Conservation (phyloP, 1,139 yeast species). For the Suhomyces maxii region DNA sequence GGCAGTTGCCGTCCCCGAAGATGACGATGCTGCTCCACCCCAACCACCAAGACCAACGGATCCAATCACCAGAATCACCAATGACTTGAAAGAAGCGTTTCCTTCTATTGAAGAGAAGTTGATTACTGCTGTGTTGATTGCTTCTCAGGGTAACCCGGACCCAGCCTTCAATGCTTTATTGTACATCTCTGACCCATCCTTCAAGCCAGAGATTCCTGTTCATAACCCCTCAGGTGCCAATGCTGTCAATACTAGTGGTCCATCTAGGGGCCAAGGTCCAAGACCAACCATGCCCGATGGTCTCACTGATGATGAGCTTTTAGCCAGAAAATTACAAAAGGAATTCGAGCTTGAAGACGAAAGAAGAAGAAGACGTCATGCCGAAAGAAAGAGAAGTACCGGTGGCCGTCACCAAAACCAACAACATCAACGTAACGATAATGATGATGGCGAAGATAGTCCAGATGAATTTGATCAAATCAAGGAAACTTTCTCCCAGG, state of each 20-base stretch:
- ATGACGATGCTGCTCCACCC: slow-evolving; percentile 44
- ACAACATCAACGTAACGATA: slow-evolving; percentile 19
- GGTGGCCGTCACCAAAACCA: slow-evolving; percentile 18
- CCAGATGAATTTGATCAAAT: slow-evolving; percentile 70
- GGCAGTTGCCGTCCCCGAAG: background rate
- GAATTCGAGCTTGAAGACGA: slow-evolving; percentile 57
- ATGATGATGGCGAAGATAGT: slow-evolving; percentile 48
- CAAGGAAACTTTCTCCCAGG: slow-evolving; percentile 69
- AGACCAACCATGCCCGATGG: slow-evolving; percentile 8
- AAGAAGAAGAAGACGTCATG: slow-evolving; percentile 24
- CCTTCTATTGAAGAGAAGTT: slow-evolving; percentile 71
- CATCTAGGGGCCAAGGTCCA: no score
- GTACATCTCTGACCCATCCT: slow-evolving; percentile 75
- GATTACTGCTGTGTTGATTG: slow-evolving; percentile 78
- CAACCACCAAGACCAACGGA: slow-evolving; percentile 70
- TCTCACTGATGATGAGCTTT: slow-evolving; percentile 72
- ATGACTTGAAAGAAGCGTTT: slow-evolving; percentile 74
- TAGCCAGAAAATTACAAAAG: slow-evolving; percentile 80
- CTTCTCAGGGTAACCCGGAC: slow-evolving; percentile 77
- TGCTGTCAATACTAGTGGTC: no score
- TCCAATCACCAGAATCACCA: slow-evolving; percentile 53
- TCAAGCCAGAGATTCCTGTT: slow-evolving; percentile 59
- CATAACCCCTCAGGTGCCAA: slow-evolving; percentile 18
- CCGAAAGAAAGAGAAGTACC: slow-evolving; percentile 19
- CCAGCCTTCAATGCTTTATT: slow-evolving; percentile 87